Evolutionary conservation across 306 rosid species (phyloP).

Genomic region (Lathyrus aphaca): DNA sequence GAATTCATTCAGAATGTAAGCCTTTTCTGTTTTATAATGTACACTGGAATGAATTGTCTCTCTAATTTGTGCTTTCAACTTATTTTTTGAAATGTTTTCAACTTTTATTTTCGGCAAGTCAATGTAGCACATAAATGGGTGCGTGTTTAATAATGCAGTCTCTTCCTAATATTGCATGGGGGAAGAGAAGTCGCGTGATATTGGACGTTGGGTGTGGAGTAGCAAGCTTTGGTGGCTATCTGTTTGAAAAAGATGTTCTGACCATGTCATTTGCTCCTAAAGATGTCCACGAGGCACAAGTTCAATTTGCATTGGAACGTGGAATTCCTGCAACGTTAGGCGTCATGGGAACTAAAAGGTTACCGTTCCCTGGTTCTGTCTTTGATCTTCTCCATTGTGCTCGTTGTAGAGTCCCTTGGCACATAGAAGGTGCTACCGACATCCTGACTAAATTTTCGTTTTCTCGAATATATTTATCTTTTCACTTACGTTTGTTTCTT

Average conservation of each 20-base stretch:
- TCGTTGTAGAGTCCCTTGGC: conserved; percentile 98
- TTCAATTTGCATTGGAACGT: conserved; percentile 86
- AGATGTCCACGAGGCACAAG: conserved; percentile 92
- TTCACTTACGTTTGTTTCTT: background rate
- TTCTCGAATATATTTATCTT: background rate
- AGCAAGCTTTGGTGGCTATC: conserved; percentile 87
- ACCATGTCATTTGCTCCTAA: conserved; percentile 92
- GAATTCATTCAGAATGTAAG: conserved; percentile 81
- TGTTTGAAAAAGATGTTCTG: conserved; percentile 79
- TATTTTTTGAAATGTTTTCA: too few species aligned
- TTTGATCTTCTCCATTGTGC: conserved; percentile 91
- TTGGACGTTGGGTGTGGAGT: conserved; percentile 93
- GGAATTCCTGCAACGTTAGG: conserved; percentile 87
- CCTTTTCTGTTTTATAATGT: too few species aligned
- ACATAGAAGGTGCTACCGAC: conserved; percentile 64
- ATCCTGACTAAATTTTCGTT: background rate
- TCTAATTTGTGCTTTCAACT: too few species aligned
- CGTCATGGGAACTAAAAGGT: conserved; percentile 82
- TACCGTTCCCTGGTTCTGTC: conserved; percentile 74
- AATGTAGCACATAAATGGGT: background rate
- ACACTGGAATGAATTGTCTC: too few species aligned
- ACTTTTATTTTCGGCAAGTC: too few species aligned
- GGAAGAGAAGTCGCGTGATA: conserved; percentile 81
- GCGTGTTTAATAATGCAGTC: conserved; percentile 52
- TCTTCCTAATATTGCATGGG: conserved; percentile 76